These are phyloP conservation scores for Rutstroemia sp. DNA, from an alignment of 2,329 filamentous ascomycete species.

Conservation along the genomic window DNA sequence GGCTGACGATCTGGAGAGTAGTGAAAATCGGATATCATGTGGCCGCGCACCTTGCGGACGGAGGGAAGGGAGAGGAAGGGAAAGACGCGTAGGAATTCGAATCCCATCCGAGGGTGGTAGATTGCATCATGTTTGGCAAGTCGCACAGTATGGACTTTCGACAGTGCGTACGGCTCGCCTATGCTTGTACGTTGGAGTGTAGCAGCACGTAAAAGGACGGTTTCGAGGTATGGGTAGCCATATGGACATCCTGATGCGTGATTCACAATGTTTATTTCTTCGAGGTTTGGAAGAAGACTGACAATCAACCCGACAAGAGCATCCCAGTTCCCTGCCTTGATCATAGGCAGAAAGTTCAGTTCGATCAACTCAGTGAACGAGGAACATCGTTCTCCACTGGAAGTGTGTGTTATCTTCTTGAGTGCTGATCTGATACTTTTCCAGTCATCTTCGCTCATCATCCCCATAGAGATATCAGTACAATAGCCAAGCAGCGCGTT, in stretches of 20 bases:
- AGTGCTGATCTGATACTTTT: neutral
- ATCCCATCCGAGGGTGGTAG: slow-evolving; percentile 2
- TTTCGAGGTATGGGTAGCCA: slow-evolving; percentile 10
- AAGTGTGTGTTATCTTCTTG: neutral
- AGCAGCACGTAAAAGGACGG: slow-evolving; percentile 1
- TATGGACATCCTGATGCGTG: slow-evolving; percentile 5
- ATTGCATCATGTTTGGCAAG: slow-evolving; percentile 2
- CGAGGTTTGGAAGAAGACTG: slow-evolving; percentile 8
- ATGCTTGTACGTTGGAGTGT: neutral
- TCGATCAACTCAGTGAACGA: neutral
- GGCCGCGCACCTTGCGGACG: neutral
- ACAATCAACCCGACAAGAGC: slow-evolving; percentile 1
- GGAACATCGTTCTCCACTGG: neutral
- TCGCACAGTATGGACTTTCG: neutral
- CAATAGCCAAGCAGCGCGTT: slow-evolving; percentile 4
- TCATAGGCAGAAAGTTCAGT: neutral
- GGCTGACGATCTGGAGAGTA: neutral
- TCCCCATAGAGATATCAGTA: neutral
- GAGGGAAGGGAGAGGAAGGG: slow-evolving; percentile 2
- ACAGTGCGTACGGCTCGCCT: neutral
- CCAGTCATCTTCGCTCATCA: neutral
- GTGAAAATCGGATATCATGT: slow-evolving; percentile 7
- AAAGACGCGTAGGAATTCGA: slow-evolving; percentile 1
- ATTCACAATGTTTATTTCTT: slow-evolving; percentile 6
- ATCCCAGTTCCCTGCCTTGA: slow-evolving; percentile 5